Evolutionary conservation across 257 asterid species (phyloP), one percentile per base, ranked within the genome.

Genomic region (Verbena officinalis): DNA sequence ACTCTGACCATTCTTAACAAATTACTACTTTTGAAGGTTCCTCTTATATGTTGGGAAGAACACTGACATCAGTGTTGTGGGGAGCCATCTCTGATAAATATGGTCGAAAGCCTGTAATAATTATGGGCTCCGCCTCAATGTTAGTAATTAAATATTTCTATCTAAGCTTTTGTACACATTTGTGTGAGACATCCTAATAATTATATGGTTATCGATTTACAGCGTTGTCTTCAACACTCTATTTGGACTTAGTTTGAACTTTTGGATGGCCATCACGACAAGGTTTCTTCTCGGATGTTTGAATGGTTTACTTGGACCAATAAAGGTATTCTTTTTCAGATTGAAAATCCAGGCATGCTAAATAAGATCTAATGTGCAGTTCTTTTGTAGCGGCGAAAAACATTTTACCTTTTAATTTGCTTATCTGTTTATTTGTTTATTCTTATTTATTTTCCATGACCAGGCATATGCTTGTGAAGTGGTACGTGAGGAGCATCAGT

Each of bases 391-490:
- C 33, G 5, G 33, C 5, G 33, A 27, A 2, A 27, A 27, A n/a
- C n/a, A 19, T 53, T 33, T 14, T 45, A 48, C 27, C 49, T 55
- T 42, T 6, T 45, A 38, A 55, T 50, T 39, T 0, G 33, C 16
- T 16, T 2, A 9, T 13, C 17, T 49, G 22, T 50, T 48, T 11
- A 2, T 17, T 24, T 52, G 4, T 9, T 13, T 19, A 58, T 42
- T 23, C n/a, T n/a, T 27, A 27, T 27, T 27, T 54, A 53, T 42
- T 42, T 38, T 38, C 52, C 68, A 12, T 75, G 53, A 20, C 53
- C 93, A 90, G 97, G 96, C 97, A 15, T 90, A 90, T 80, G 97
- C 95, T 4, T 80, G 86, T 65, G 97, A 90, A 79, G 54, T 70
- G 30, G 89, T 85, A 71, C 92, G 96, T 36, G 89, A 85, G 23